Evolutionary conservation across 2,329 filamentous ascomycete genomes (phyloP), one percentile per base, ranked within the genome.

Genomic region (Incumbomyces lentus): DNA sequence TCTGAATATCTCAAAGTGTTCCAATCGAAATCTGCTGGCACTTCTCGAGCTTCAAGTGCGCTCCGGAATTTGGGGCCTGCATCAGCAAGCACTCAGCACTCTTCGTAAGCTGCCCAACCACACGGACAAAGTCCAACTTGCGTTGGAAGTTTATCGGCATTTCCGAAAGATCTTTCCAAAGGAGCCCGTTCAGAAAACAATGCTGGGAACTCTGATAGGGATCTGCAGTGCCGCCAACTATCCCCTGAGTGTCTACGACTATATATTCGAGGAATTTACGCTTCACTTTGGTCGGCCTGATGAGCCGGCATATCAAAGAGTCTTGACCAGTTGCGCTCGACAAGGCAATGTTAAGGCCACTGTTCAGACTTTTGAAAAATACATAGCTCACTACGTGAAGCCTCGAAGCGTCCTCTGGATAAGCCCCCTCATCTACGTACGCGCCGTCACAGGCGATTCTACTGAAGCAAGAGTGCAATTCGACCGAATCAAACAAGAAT

Each of bases 381-480:
- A 45, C 31, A 19, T 34, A 16, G 10, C 10, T 14, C 19, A 64
- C 29, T 58, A 70, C 51, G 65, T 65, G 13, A 57, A 52, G 12
- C 64, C 66, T 1, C 54, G 45, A 26, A 59, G 57, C 37, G 51
- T 57, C 13, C 58, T 49, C 35, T 51, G 64, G n/a, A 47, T 69
- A 29, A 58, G 71, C n/a, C 76, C 79, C 38, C 67, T 88, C 2
- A 69, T 93, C 34, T 78, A 84, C 53, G 83, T 82, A 0, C 78
- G 90, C 64, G 81, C 86, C 1, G 75, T 78, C 47, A 69, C 77
- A 41, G 84, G 80, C 2, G 78, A 94, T 53, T 62, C 82, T 1
- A 59, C 67, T 2, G 70, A 76, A 42, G 78, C 82, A 0, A 66
- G 75, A 41, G 62, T 68, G 16, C 74, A 81, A 31, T 83, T 95